Evolutionary conservation across 2,329 filamentous ascomycete genomes (phyloP), one percentile per base, ranked within the genome.

Genomic region (Talaromyces atroroseus): DNA sequence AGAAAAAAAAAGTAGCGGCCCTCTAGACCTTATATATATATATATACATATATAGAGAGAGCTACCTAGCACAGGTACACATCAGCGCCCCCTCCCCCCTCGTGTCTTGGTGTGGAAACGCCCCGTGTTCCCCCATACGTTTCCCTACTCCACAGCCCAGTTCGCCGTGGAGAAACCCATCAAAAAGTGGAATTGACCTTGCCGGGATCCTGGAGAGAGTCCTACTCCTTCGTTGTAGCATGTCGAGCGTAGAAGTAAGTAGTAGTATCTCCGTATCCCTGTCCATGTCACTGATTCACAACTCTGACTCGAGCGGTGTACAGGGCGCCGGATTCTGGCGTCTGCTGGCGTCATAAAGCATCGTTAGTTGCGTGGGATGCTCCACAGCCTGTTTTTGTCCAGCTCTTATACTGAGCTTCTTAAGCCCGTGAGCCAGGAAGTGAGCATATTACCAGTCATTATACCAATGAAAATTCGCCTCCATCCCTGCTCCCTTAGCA

Each of bases 281-380:
- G 16, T n/a, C 10, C 4, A 40, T 3, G 11, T 40, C 11, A 5
- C 16, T 40, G 36, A n/a, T 8, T 14, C 16, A 18, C 38, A 42
- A 21, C 29, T 21, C 16, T 44, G 40, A 44, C 40, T 44, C 36
- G 36, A 23, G 40, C 40, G 40, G 20, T 8, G 8, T 14, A 50
- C 21, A 48, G 4, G n/a, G 36, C 40, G 46, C 53, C 20, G 16
- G 5, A n/a, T 26, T 49, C 44, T 21, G 12, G 36, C 36, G 20
- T 26, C 21, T 16, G 11, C 50, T 52, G 54, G 55, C 49, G 55
- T 57, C 55, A 57, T 53, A 47, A 6, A 29, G 18, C 55, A 57
- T 57, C n/a, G 29, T 21, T 53, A 49, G 55, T 38, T 14, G 21
- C 40, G 20, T 47, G 10, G 20, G 20, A 20, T 45, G 16, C 34